Base-by-base conservation (phyloP, 768 basidiomycete genomes). In the Coprinopsis strossmayeri region DNA sequence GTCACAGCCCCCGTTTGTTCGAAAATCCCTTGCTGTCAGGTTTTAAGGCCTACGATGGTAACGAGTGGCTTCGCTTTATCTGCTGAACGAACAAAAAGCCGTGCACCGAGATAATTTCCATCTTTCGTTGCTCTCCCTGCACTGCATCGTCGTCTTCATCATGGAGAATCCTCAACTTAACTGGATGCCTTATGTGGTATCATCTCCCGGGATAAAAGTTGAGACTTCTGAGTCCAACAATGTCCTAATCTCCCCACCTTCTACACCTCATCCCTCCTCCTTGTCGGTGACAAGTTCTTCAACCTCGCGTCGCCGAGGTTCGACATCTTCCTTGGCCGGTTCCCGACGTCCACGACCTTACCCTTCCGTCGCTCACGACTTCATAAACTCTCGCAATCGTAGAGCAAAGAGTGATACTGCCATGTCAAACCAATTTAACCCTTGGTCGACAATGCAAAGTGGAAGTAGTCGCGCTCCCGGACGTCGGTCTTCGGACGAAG, bases 121-220 rank as follows among this genome's bases (percentile, higher is more conserved):
- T 38, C 35, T 18, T 28, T 39, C 43, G 49, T 50, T 50, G 49
- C 49, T 20, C 27, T 20, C 11, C 15, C 18, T 30, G 43, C 43
- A 45, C 43, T 28, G 24, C 45, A 20, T 50, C 43, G 28, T 38
- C 37, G 48, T 35, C 41, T 26, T 25, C 39, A 50, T 51, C 39
- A 61, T 65, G 59, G 59, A 58, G 53, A 58, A 56, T 57, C 49
- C 56, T 52, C 55, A 65, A 59, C 60, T 69, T 68, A 55, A 66
- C 60, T 66, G 66, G 67, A 55, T 62, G 49, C 39, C 54, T 47
- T 56, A 52, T 49, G 46, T 59, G 53, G 46, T 61, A 48, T 57
- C 57, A 46, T 51, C 53, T 49, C 52, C 55, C 49, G 60, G 60
- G 63, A 72, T 78, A 73, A 76, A 79, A 74, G 65, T 69, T 55